Evolutionary conservation across 2,329 filamentous ascomycete genomes (phyloP).

Genomic region (Exophiala phaeomuriformis): DNA sequence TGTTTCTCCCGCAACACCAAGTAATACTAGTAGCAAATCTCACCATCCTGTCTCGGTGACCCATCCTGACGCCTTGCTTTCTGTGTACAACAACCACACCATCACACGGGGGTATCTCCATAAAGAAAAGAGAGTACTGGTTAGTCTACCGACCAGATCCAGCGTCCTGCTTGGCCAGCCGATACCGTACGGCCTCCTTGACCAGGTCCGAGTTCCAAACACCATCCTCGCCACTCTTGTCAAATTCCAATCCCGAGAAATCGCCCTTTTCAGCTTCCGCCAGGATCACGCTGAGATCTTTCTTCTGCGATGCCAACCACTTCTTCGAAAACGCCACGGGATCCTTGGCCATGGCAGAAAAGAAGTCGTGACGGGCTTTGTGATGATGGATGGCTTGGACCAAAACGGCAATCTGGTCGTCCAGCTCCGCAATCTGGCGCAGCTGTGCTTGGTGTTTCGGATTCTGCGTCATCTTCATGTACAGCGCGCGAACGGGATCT

Average conservation of each 20-base stretch:
- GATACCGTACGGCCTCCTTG: constrained; percentile 55
- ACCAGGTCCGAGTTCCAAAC: constrained; percentile 58
- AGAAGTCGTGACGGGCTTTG: constrained; percentile 86
- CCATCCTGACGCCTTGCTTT: neutral
- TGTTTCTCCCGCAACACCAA: too few relatives aligned
- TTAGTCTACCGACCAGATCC: neutral
- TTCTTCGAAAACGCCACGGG: constrained; percentile 75
- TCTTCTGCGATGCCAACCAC: constrained; percentile 86
- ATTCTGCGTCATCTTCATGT: constrained; percentile 60
- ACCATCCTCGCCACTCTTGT: constrained; percentile 48
- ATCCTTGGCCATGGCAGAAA: constrained; percentile 68
- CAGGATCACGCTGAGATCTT: constrained; percentile 80
- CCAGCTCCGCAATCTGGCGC: constrained; percentile 66
- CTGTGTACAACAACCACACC: neutral
- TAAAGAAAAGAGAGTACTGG: neutral
- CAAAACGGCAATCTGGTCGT: constrained; percentile 77
- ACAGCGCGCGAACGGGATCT: constrained; percentile 62
- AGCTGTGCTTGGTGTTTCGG: constrained; percentile 64
- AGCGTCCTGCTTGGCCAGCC: constrained; percentile 47
- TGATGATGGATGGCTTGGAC: constrained; percentile 76
- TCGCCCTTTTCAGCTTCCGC: constrained; percentile 66
- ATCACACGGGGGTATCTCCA: neutral
- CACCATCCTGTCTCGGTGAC: too few relatives aligned
- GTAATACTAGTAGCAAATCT: too few relatives aligned
- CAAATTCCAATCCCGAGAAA: constrained; percentile 42